Base-by-base conservation (phyloP, 2,329 filamentous ascomycete species). In the Fusarium paranaense region DNA sequence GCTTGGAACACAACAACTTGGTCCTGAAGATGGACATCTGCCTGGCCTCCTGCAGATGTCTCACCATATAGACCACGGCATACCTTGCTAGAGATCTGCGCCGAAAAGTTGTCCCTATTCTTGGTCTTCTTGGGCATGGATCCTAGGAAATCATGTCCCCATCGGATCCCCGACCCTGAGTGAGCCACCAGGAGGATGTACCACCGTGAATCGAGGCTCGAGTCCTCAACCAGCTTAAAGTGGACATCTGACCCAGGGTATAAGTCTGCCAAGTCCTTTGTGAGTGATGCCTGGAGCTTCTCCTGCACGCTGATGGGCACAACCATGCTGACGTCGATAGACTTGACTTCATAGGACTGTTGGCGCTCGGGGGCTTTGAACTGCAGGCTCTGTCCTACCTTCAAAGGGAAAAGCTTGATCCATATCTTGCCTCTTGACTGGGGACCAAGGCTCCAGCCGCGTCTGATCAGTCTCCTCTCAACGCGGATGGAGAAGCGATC, bases 1-100 rank as follows among this genome's bases (percentile, higher is more conserved):
- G 88, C 87, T 79, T 92, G 90, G 75, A 91, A 90, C 20, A 90
- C 82, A 4, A 91, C 82, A 27, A 92, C 75, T 78, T 92, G 90
- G 78, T 92, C 90, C 80, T 91, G 89, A 16, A 92, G 82, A 76
- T 87, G 85, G 72, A 88, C 84, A 71, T 92, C 90, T 8, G 90
- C 86, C 2, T 86, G 82, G 0, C 88, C 86, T 3, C 84, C 82
- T 1, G 81, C 75, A 9, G 78, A 77, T 1, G 88, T 80, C 73
- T 90, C 88, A 3, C 82, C 78, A 63, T 83, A 82, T 22, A 91
- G 80, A 4, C 84, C 82, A 56, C 79, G 81, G 47, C 86, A 85
- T 5, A 91, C 79, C n/a, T 81, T 83, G 30, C 80, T 78, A 7
- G 87, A 84, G 10, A 90, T 80, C 56, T 85, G 82, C 22, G 79